Evolutionary conservation across 768 basidiomycete species (phyloP), one percentile per base, ranked within the genome.

Genomic region (Calvatia gigantea): DNA sequence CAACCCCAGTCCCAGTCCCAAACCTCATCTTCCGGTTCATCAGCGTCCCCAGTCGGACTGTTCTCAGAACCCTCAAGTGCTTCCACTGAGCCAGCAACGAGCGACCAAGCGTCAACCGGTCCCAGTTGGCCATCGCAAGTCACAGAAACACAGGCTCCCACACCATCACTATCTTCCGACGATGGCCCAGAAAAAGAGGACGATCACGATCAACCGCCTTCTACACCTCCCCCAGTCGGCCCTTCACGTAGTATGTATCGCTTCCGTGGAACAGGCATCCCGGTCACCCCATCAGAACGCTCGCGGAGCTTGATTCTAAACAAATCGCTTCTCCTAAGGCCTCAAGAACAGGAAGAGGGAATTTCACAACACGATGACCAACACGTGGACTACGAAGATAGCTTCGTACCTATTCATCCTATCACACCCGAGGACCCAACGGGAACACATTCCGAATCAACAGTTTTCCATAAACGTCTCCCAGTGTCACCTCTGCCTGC

Each of bases 121-220:
- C 32, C 56, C 29, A 48, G 41, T 4, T 65, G 63, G 54, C 64
- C 66, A 39, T 61, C 69, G 17, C 57, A 63, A 6, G 65, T 21
- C 21, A 45, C 69, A 28, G 56, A 66, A 54, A 60, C 69, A 4
- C 69, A 74, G 53, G 75, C 61, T 56, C 75, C 79, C 6, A 91
- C 89, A 0, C 89, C 89, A 0, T 89, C 87, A 0, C 72, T 91
- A 14, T 86, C 82, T 62, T 90, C 89, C 2, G 89, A 91, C 64
- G 85, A 87, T 55, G 86, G 75, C 17, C 51, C 60, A 29, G 74
- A 85, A 35, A 70, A 70, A 47, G 78, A 78, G 14, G 75, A 81
- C 29, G 79, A 79, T 31, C 72, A 82, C 35, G 83, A 84, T 44
- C 67, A 69, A 4, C 75, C 74, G 3, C 79, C 77, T 1, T 79